Conservation (phyloP, 2,329 filamentous ascomycete species). For the Talaromyces marneffei region DNA sequence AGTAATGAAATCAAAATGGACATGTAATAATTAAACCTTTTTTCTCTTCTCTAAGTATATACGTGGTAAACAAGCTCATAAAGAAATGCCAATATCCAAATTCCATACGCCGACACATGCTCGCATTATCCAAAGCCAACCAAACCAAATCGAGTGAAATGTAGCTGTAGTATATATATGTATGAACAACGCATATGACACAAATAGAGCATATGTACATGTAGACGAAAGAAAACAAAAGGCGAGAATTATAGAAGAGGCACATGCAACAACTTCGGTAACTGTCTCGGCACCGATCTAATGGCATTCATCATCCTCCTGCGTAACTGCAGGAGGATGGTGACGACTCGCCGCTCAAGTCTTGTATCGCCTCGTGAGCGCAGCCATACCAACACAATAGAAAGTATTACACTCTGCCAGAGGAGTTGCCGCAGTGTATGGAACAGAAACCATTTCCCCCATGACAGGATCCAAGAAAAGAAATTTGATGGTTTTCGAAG, state of each 20-base stretch:
- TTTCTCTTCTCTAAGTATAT: neutral
- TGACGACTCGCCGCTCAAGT: constrained; percentile 34
- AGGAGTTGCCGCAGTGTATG: constrained; percentile 65
- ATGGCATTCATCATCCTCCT: constrained; percentile 20
- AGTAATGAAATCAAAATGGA: neutral
- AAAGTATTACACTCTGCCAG: constrained; percentile 58
- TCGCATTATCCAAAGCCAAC: neutral
- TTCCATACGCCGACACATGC: neutral
- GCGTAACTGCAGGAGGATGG: constrained; percentile 31
- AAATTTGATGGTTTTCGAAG: neutral
- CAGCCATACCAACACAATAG: constrained; percentile 36
- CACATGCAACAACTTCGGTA: constrained; percentile 1
- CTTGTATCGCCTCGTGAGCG: constrained; percentile 38
- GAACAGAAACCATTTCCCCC: constrained; percentile 68
- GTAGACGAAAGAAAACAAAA: neutral
- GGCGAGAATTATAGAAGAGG: neutral
- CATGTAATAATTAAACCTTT: neutral
- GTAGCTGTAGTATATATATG: neutral
- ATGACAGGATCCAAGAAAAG: constrained; percentile 57
- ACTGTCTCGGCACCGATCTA: neutral
- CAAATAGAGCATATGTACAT: neutral
- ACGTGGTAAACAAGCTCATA: neutral
- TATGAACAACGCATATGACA: neutral
- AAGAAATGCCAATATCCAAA: neutral
- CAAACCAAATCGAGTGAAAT: neutral